These are phyloP conservation scores for Pseudoneurospora amorphoporcata DNA, from an alignment of 495 filamentous ascomycete species.

Conservation along the genomic window DNA sequence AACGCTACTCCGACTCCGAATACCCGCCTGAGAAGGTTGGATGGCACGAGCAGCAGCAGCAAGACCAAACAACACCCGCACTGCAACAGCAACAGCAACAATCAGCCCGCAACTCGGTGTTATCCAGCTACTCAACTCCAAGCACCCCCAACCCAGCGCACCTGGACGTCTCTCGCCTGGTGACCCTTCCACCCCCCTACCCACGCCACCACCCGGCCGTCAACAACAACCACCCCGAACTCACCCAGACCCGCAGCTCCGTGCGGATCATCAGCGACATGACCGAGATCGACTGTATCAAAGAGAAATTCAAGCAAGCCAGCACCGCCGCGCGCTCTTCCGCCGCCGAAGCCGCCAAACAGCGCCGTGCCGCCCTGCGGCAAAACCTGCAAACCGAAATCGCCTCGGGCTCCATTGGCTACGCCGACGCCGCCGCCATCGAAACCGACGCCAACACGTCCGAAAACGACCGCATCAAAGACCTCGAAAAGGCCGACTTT, in stretches of 20 bases:
- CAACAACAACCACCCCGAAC: slow-evolving; percentile 87
- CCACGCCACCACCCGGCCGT: slow-evolving; percentile 89
- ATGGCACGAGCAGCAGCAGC: slow-evolving; percentile 51
- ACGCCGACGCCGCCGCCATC: slow-evolving; percentile 61
- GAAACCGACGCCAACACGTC: slow-evolving; percentile 58
- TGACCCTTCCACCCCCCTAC: slow-evolving; percentile 85
- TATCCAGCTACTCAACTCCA: slow-evolving; percentile 31
- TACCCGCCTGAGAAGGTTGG: slow-evolving; percentile 82
- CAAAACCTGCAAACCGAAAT: slow-evolving; percentile 64
- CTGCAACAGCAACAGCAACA: slow-evolving; percentile 13
- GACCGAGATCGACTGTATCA: slow-evolving; percentile 56
- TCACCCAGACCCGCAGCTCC: slow-evolving; percentile 62
- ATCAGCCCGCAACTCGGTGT: slow-evolving; percentile 26
- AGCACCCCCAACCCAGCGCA: slow-evolving; percentile 36
- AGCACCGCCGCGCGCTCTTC: slow-evolving; percentile 36
- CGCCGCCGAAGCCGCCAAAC: slow-evolving; percentile 28
- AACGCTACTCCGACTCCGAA: slow-evolving; percentile 40
- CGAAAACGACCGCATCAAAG: slow-evolving; percentile 52
- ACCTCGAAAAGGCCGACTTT: slow-evolving; percentile 58
- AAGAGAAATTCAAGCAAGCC: slow-evolving; percentile 44
- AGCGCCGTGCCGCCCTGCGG: slow-evolving; percentile 35
- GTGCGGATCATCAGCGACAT: slow-evolving; percentile 72
- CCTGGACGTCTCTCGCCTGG: slow-evolving; percentile 81
- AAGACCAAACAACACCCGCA: slow-evolving; percentile 24
- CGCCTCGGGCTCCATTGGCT: slow-evolving; percentile 61